A percentile compares a stretch with the other conserved stretches of the same genome.
These are phyloP conservation scores for Curvularia hawaiiensis DNA, from an alignment of 2,329 filamentous ascomycete species.

Conservation along the genomic window DNA sequence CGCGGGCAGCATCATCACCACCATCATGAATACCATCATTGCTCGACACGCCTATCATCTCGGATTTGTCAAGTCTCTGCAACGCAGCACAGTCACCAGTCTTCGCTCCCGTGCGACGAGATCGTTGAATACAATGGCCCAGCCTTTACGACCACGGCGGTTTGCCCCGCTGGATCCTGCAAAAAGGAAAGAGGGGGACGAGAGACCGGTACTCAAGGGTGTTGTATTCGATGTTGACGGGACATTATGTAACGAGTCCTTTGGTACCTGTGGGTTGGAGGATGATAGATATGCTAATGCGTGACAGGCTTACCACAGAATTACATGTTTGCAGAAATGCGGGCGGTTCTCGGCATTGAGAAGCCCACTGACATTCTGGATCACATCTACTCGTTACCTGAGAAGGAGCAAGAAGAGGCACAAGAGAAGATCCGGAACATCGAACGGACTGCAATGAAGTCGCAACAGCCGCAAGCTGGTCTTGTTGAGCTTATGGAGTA, in stretches of 20 bases:
- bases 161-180: conserved; percentile 57
- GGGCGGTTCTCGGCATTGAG: conserved; percentile 73
- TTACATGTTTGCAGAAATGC: conserved; percentile 95
- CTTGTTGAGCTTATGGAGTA: conserved; percentile 80
- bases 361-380: conserved; percentile 78
- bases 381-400: conserved; percentile 78
- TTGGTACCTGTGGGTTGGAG: neutral
- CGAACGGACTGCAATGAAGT: conserved; percentile 78
- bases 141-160: conserved; percentile 44
- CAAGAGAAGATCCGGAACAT: conserved; percentile 77
- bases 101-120: conserved; percentile 4
- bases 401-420: conserved; percentile 64
- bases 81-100: neutral
- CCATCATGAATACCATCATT: conserved; percentile 12
- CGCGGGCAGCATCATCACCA: conserved; percentile 8
- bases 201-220: conserved; percentile 57
- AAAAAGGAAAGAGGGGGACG: conserved; percentile 33
- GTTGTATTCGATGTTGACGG: conserved; percentile 94
- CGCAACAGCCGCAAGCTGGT: conserved; percentile 82
- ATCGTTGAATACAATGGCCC: conserved; percentile 20
- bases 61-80: neutral
- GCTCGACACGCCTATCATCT: conserved; percentile 6
- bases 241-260: conserved; percentile 73
- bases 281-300: conserved; percentile 10
- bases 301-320: conserved; percentile 78